Conservation (phyloP, 345 rosid species). For the Lagerstroemia speciosa region DNA sequence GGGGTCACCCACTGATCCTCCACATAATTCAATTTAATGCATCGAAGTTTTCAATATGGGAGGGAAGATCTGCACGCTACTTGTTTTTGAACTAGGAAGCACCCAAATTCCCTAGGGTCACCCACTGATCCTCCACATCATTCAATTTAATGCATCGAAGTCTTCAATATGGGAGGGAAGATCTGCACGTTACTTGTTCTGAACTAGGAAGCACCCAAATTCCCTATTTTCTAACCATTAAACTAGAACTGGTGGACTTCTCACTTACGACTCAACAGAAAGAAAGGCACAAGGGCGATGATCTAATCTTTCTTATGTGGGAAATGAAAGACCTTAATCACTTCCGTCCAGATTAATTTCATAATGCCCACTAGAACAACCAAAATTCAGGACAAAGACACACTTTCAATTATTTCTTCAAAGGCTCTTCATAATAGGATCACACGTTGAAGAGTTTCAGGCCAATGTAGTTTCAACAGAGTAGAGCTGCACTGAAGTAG, state of each 20-base stretch:
- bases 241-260: not conserved
- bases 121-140: not conserved
- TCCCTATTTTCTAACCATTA: not conserved
- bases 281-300: not conserved
- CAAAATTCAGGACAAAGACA: not conserved
- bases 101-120: not conserved
- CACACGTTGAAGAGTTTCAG: not conserved
- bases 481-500: not conserved
- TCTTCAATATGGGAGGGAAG: not conserved
- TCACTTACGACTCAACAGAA: not conserved
- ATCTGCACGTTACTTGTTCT: not conserved
- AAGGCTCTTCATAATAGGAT: too few species aligned
- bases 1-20: not conserved
- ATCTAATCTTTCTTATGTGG: too few species aligned
- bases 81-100: not conserved
- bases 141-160: not conserved
- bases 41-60: not conserved
- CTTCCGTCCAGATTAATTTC: not conserved
- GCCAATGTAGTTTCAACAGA: not conserved
- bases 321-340: too few species aligned
- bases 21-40: not conserved
- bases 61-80: not conserved
- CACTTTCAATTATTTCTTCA: not conserved
- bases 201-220: not conserved
- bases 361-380: not conserved